These are phyloP conservation scores for Brachypodium distachyon DNA, from an alignment of 202 grass and related monocot genomes.

Conservation along the genomic window DNA sequence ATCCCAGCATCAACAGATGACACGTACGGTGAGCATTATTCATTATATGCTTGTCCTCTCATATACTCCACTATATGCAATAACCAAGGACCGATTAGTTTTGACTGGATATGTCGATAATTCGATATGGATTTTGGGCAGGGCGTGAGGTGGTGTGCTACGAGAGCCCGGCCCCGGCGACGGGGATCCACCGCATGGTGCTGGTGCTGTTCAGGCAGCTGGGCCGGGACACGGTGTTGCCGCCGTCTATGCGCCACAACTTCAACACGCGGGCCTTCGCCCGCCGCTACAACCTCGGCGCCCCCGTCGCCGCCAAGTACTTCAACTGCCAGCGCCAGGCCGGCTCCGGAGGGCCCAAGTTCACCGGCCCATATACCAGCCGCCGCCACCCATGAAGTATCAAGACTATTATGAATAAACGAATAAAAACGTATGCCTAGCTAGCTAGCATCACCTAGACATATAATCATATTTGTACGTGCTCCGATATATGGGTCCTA, in stretches of 20 bases:
- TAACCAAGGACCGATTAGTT: background rate
- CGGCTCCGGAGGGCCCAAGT: constrained; percentile 64
- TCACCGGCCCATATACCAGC: constrained; percentile 35
- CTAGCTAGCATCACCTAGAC: too few relatives aligned
- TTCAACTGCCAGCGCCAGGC: constrained; percentile 77
- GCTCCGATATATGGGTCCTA: too few relatives aligned
- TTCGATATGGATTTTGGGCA: background rate
- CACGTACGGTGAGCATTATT: constrained; percentile 52
- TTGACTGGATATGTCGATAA: background rate
- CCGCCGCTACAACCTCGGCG: constrained; percentile 45
- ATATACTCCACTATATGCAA: too few relatives aligned
- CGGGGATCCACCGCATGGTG: constrained; percentile 77
- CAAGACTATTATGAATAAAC: too few relatives aligned
- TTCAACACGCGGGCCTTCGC: constrained; percentile 67
- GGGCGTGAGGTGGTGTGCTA: constrained; percentile 55
- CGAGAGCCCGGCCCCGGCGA: constrained; percentile 45
- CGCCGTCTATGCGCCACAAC: constrained; percentile 52
- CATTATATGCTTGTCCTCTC: too few relatives aligned
- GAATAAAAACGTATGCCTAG: too few relatives aligned
- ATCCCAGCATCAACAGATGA: constrained; percentile 75
- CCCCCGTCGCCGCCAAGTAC: constrained; percentile 52
- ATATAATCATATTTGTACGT: too few relatives aligned
- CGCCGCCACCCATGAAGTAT: background rate
- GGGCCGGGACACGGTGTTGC: constrained; percentile 50
- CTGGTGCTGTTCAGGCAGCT: constrained; percentile 70